Base-by-base conservation (phyloP, 169 alveolate species). In the Plasmodium coatneyi region DNA sequence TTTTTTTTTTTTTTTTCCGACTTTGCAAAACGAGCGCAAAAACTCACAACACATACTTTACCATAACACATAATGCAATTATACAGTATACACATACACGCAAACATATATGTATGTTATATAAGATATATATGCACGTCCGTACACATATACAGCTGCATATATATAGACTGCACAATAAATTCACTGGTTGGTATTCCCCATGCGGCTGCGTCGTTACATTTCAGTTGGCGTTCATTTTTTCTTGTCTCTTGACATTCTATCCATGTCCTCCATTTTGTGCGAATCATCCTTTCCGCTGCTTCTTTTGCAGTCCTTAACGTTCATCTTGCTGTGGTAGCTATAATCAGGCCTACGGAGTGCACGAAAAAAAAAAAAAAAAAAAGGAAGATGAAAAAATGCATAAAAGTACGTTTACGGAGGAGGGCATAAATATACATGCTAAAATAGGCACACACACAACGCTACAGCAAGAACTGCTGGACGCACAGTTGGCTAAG, bases 311-410 rank as follows among this genome's bases (percentile, higher is more conserved):
- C 54, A 49, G 16, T 84, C 92, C 83, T 49, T 84, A 49, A 30
- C 3, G 43, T 6, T 72, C 3, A 46, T 0, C 49, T 87, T 87
- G 36, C 80, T 28, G 79, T 70, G 28, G 46, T 52, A 36, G 34
- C 82, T 79, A 74, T 84, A 74, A 52, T 87, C 93, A 78, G 93
- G 93, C 80, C 93, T 87, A 79, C 14, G 52, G n/a, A 34, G 39
- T 66, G 71, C 10, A 54, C 28, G 71, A 16, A 30, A 39, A 66
- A 52, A 52, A n/a, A 71, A 83, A 52, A 70, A 83, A 30, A 34
- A 54, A 82, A 30, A 43, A 22, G 32, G 72, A 30, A 22, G 32
- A 49, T 49, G 60, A 66, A 32, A 82, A 82, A 83, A 66, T 19
- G 72, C 43, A 83, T 70, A 49, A 81, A 81, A 49, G 70, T 30